Evolutionary conservation across 768 basidiomycete species (phyloP), one percentile per base, ranked within the genome.

Genomic region (Amyloporia xantha): DNA sequence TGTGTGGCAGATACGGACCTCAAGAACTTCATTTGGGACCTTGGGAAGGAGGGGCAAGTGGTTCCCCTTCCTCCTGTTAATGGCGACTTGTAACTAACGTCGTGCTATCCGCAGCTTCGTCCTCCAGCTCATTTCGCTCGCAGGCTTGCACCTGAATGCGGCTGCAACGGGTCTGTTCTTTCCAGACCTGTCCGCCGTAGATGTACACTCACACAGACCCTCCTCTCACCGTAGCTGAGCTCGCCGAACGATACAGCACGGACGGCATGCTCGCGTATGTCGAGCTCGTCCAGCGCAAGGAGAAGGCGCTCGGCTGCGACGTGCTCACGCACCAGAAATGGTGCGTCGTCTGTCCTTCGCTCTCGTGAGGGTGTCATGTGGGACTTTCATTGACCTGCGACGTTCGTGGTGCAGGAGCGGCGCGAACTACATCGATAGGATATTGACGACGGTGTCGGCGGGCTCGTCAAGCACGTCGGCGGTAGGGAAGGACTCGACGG

Each of bases 191-290:
- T n/a, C n/a, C n/a, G n/a, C n/a, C n/a, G n/a, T n/a, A n/a, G n/a
- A n/a, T n/a, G n/a, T n/a, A n/a, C n/a, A n/a, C n/a, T n/a, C n/a
- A n/a, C n/a, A n/a, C n/a, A n/a, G n/a, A n/a, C n/a, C n/a, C n/a
- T n/a, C n/a, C n/a, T n/a, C n/a, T n/a, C n/a, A n/a, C n/a, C n/a
- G 7, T 57, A 84, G 89, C 84, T 44, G 90, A 94, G 62, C 79
- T 95, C 21, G 81, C 92, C 20, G 70, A 76, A 17, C 76, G 77
- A 19, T 95, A 79, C 75, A 86, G 90, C 70, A 77, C 81, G 21
- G 89, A 94, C 40, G 91, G 91, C 40, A 93, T 95, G 87, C 77
- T 91, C 26, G 92, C 92, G 20, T 95, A 95, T 65, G 91, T 93
- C 41, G 77, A 93, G 51, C 79, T 91, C 17, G 79, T 94, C 43